Evolutionary conservation across 108 stramenopile genomes (phyloP).

Genomic region (Pseudonitzschia multiseries): DNA sequence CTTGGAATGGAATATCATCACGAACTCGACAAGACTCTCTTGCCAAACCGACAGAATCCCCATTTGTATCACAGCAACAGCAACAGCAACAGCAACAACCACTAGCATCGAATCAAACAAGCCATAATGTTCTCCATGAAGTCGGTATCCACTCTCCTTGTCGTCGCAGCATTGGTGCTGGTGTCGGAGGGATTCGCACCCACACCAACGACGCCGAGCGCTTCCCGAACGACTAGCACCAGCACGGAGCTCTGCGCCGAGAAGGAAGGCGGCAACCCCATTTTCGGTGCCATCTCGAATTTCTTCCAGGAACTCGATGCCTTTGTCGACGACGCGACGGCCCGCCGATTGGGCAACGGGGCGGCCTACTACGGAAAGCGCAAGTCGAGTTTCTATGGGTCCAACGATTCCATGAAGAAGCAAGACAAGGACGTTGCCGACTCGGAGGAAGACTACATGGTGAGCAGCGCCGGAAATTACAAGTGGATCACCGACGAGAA

Average conservation of each 20-base stretch:
- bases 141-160: no score
- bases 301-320: conserved; percentile 86
- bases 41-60: no score
- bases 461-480: conserved; percentile 73
- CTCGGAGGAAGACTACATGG: conserved; percentile 80
- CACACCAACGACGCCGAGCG: background rate
- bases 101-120: no score
- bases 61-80: no score
- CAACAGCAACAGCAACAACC: no score
- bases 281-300: conserved; percentile 1
- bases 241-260: background rate
- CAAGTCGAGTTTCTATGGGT: conserved; percentile 49
- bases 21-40: no score
- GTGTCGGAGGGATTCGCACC: conserved; percentile 1
- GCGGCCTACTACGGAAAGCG: conserved; percentile 82
- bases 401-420: conserved; percentile 66
- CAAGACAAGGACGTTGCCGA: conserved; percentile 48
- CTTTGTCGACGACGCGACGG: conserved; percentile 88
- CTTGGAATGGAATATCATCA: background rate
- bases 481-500: conserved; percentile 81
- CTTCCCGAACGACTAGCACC: background rate
- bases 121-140: no score
- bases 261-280: background rate
- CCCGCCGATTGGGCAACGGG: conserved; percentile 73
- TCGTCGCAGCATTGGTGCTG: background rate